Base-by-base conservation (phyloP, 352 stramenopile species). In the Phytophthora fragariae region DNA sequence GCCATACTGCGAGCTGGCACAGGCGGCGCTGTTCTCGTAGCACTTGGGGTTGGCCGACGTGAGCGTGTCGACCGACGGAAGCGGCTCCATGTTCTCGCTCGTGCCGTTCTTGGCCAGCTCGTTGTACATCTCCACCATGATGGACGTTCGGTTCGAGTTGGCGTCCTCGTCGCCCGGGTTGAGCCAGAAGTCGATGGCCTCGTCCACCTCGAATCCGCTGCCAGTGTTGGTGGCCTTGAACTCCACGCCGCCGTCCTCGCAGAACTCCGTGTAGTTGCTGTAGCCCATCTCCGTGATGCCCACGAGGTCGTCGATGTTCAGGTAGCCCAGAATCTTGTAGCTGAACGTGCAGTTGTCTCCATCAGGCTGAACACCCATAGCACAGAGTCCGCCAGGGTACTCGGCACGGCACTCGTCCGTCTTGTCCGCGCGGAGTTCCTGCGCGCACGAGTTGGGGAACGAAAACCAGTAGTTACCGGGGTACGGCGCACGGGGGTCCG, bases 401-500 rank as follows among this genome's bases (percentile, higher is more conserved):
- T 79, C 39, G 0, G 37, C 55, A 21, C 83, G 81, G 62, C 80
- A 90, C 53, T 64, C 57, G 19, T 69, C 70, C 27, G 77, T 89
- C 74, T 89, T 92, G 49, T 77, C 61, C 0, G 31, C 62, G 74
- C 77, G 89, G 27, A 83, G 58, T 35, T 83, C 21, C 37, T 75
- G 67, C 8, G 79, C 81, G 15, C 85, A 94, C 10, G 68, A 89
- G 73, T 92, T 92, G 7, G 88, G 86, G 77, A 81, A 93, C 63
- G 88, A 95, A 72, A 90, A 94, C 88, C 86, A 93, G 75, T 88
- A 88, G 70, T 90, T 92, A 72, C 84, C 81, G 3, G 82, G 83
- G 81, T 95, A 94, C 58, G 86, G 88, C 24, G 88, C 88, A 9
- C 79, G 65, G 5, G 62, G 37, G 15, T 93, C 84, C 11, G 65